phyloP scores from a whole-genome alignment of 495 filamentous ascomycete species.

The Pyronema omphalodes region DNA sequence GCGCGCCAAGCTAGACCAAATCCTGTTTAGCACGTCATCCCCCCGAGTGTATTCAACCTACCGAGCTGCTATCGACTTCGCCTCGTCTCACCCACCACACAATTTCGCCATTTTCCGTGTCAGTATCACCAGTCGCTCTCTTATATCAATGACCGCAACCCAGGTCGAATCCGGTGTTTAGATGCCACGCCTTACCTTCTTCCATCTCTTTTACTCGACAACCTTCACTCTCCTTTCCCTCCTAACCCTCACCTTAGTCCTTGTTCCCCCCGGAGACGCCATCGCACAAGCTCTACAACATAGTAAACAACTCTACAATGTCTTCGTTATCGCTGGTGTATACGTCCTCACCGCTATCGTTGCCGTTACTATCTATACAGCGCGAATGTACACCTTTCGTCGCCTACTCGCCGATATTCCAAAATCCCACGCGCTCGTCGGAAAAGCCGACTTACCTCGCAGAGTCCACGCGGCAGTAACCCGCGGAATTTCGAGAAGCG shows the following conservation, averaged over 20 bases:
- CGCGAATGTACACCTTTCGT: constrained; percentile 74
- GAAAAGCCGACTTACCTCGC: constrained; percentile 55
- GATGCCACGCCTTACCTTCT: constrained; percentile 28
- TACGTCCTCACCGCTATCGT: constrained; percentile 59
- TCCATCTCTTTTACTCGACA: constrained; percentile 64
- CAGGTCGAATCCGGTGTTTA: neutral
- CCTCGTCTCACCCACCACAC: neutral
- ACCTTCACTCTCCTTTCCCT: constrained; percentile 62
- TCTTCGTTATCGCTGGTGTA: constrained; percentile 64
- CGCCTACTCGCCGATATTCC: constrained; percentile 65
- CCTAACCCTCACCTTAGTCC: constrained; percentile 49
- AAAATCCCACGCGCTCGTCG: constrained; percentile 62
- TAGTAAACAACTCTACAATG: constrained; percentile 47
- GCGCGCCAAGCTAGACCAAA: neutral
- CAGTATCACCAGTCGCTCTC: neutral
- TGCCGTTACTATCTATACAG: constrained; percentile 58
- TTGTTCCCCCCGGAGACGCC: constrained; percentile 67
- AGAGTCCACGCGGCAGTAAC: constrained; percentile 57
- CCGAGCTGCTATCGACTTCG: neutral
- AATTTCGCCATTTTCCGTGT: neutral
- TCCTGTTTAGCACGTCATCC: neutral
- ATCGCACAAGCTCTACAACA: constrained; percentile 53
- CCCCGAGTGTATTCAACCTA: neutral
- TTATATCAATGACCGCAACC: neutral
- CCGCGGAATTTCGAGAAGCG: constrained; percentile 51